A percentile compares a stretch with the other conserved stretches of the same genome.
Evolutionary conservation across 371 early-diverging fungal species (phyloP).

Genomic region (Mortierella sp.): DNA sequence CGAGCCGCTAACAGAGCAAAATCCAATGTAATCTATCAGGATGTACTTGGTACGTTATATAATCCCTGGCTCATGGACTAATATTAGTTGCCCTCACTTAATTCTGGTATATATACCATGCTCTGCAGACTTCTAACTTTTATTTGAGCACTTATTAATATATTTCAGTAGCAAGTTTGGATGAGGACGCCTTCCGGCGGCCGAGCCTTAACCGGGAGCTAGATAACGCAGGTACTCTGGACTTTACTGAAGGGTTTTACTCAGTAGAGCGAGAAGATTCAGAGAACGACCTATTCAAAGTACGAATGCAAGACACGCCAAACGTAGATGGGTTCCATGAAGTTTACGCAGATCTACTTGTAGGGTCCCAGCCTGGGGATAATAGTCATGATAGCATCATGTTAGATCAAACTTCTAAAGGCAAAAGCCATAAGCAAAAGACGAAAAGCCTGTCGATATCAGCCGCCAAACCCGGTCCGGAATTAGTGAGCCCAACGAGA

Average conservation of each 20-base stretch:
- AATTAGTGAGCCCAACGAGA: not conserved
- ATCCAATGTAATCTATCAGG: constrained; percentile 48
- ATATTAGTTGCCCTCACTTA: not conserved
- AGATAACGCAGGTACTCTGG: constrained; percentile 38
- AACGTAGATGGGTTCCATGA: constrained; percentile 54
- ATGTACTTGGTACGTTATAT: constrained; percentile 55
- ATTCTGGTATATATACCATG: not conserved
- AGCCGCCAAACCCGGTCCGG: not conserved
- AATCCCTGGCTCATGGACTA: not conserved
- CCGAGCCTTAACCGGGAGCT: constrained; percentile 20
- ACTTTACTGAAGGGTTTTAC: constrained; percentile 69
- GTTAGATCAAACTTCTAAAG: not conserved
- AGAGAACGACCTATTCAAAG: constrained; percentile 37
- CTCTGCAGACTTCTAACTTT: not conserved
- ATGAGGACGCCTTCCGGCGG: constrained; percentile 69
- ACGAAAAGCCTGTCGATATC: constrained; percentile 3
- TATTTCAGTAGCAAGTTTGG: constrained; percentile 63
- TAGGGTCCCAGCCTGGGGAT: not conserved
- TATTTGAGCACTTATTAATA: not conserved
- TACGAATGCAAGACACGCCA: constrained; percentile 38
- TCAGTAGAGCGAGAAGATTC: constrained; percentile 49
- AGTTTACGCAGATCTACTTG: constrained; percentile 44
- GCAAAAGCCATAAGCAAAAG: constrained; percentile 18
- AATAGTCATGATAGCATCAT: not conserved
- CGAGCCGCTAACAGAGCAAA: constrained; percentile 46